phyloP scores from a whole-genome alignment of 768 basidiomycete species.

The Suillus weaverae region DNA sequence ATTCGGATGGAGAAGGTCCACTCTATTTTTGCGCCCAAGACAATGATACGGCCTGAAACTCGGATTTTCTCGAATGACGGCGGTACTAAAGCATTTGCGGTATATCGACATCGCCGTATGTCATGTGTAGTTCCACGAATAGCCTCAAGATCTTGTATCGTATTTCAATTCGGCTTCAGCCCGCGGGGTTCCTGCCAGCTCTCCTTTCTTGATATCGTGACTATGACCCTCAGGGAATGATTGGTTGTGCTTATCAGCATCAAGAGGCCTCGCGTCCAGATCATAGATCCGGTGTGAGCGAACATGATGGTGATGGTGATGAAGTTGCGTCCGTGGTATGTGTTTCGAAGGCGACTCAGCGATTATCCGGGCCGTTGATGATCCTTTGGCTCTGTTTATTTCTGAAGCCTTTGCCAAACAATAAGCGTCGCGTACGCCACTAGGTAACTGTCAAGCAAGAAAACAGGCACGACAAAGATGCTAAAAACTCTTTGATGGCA shows the following conservation, averaged over 20 bases:
- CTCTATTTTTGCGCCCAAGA: constrained; percentile 1
- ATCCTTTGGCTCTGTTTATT: constrained; percentile 2
- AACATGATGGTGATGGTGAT: background rate
- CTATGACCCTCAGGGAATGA: background rate
- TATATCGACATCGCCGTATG: background rate
- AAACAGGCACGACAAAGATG: background rate
- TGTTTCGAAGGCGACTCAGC: background rate
- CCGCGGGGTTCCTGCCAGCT: constrained; percentile 5
- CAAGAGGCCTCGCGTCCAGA: background rate
- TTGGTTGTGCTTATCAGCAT: constrained; percentile 1
- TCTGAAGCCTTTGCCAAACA: constrained; percentile 7
- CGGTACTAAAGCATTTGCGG: background rate
- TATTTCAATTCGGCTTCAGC: background rate
- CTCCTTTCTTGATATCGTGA: background rate
- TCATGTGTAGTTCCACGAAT: background rate
- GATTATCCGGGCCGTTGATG: background rate
- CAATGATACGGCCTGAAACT: background rate
- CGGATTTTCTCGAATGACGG: background rate
- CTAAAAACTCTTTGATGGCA: background rate
- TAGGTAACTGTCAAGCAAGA: background rate
- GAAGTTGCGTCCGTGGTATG: background rate
- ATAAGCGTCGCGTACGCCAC: background rate
- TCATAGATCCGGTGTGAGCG: background rate
- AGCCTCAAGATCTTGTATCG: background rate
- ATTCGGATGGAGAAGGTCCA: background rate